phyloP scores from a whole-genome alignment of 2,329 filamentous ascomycete genomes.

The Cladosporium sphaerospermum region DNA sequence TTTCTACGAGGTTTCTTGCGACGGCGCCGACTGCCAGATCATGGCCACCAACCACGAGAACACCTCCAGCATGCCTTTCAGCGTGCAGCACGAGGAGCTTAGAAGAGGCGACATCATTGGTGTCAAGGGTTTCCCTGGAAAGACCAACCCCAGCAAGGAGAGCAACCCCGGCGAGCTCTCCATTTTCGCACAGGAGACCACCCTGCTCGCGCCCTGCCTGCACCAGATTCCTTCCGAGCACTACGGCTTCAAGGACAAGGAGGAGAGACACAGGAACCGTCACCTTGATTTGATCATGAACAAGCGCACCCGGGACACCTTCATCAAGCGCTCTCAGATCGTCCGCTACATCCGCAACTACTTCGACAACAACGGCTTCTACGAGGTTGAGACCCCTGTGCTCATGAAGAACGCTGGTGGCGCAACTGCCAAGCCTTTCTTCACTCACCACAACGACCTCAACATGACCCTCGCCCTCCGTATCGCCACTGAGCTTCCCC shows the following conservation, averaged over 20 bases:
- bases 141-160: constrained; percentile 77
- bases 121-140: constrained; percentile 73
- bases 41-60: constrained; percentile 84
- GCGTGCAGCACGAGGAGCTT: constrained; percentile 81
- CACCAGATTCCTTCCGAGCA: constrained; percentile 85
- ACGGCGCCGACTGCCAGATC: constrained; percentile 76
- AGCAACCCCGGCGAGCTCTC: constrained; percentile 75
- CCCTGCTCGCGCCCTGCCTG: constrained; percentile 82
- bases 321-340: constrained; percentile 81
- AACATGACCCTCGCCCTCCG: constrained; percentile 94
- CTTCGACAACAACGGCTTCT: constrained; percentile 78
- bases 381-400: constrained; percentile 95
- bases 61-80: constrained; percentile 64
- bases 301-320: constrained; percentile 72
- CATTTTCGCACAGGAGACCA: constrained; percentile 82
- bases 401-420: constrained; percentile 94
- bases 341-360: constrained; percentile 81
- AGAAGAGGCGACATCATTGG: constrained; percentile 91
- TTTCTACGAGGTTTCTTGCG: constrained; percentile 80
- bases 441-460: constrained; percentile 92
- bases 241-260: constrained; percentile 92
- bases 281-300: constrained; percentile 98
- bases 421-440: constrained; percentile 90
- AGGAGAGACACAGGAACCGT: constrained; percentile 85
- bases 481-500: constrained; percentile 88